These are phyloP conservation scores for Pichia ethanolica DNA, from an alignment of 805 yeast species.

Conservation along the genomic window DNA sequence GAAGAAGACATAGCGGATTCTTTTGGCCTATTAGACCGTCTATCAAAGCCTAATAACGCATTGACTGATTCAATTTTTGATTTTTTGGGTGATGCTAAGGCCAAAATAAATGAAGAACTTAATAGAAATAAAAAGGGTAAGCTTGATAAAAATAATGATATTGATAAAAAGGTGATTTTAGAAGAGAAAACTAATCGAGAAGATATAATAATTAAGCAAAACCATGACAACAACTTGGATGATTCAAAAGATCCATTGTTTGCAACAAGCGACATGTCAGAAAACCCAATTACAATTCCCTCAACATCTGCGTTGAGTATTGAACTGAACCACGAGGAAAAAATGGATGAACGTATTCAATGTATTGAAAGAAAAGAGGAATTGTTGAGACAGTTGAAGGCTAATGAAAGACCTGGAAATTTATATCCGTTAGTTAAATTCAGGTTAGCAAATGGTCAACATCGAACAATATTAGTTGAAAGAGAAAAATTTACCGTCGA, in stretches of 20 bases:
- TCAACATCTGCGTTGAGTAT: constrained; percentile 1
- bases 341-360: not conserved
- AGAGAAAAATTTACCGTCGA: constrained; percentile 79
- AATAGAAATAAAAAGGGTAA: not conserved
- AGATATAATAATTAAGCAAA: no score
- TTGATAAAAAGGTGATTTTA: not conserved
- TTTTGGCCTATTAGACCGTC: not conserved
- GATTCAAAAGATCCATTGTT: no score
- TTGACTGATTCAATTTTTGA: constrained; percentile 7
- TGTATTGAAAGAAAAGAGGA: constrained; percentile 1
- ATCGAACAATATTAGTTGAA: constrained; percentile 69
- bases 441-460: constrained; percentile 57
- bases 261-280: no score
- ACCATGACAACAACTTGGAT: no score
- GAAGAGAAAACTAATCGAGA: no score
- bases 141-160: not conserved
- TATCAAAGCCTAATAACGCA: not conserved
- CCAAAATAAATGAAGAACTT: not conserved
- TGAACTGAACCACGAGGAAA: not conserved
- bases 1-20: constrained; percentile 7
- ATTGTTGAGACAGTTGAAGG: not conserved
- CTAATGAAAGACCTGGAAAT: not conserved
- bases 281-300: not conserved
- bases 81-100: constrained; percentile 1
- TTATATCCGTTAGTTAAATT: constrained; percentile 73